Evolutionary conservation across 176 grass and related monocot species (phyloP), one percentile per base, ranked within the genome.

Genomic region (Hyparrhenia diplandra): DNA sequence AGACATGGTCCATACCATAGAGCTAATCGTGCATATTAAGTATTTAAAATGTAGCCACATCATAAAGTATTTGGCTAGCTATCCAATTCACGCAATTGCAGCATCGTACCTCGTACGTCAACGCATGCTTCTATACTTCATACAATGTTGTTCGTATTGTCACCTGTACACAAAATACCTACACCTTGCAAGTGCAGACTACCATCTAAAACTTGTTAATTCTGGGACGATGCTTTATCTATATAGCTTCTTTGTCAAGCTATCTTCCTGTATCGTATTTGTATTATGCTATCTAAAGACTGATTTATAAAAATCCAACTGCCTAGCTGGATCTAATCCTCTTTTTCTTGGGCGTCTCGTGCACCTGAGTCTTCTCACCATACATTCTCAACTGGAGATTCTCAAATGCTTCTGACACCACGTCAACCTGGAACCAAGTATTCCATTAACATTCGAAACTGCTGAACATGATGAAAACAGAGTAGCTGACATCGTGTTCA

Each of bases 291-390:
- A 84, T 28, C 18, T 73, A 80, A 80, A 39, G 23, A 66, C 5
- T 73, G 57, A 49, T 66, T 61, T 80, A 35, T 36, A 57, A 42
- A 73, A 49, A 80, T 41, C 2, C 7, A 24, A 31, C 10, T 25
- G 32, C 13, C 37, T 80, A 89, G 72, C 47, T 70, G 7, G 24
- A 77, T 13, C 87, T 84, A 17, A 18, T 32, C 78, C 78, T 78
- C 82, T 91, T 98, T 78, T 94, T 94, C 79, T 91, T 91, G 27
- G 95, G 95, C 5, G 90, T 98, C 21, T 87, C 90, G 41, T 98
- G 95, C 47, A 98, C 92, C 46, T 98, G 95, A 40, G 87, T 85
- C 87, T 98, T 98, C 25, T 85, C 84, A 16, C 92, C 95, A 21
- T 98, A 98, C 59, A 87, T 93, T 42, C 69, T 86, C 79, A 98